Base-by-base conservation (phyloP, 1,139 yeast species). In the Kluyveromyces sp. region DNA sequence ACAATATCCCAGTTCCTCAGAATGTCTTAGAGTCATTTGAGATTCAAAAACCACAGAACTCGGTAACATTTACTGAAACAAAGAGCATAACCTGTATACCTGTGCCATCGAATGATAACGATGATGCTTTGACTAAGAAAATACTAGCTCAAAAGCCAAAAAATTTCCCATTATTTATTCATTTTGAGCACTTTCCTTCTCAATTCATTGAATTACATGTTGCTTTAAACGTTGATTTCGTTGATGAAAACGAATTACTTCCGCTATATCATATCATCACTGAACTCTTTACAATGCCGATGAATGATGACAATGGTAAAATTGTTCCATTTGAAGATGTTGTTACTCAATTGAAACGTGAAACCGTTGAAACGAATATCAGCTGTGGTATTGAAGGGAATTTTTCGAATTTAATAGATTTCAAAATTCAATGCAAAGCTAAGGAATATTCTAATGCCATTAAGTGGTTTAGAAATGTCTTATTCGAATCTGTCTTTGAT, bases 151-250 rank as follows among this genome's bases (percentile, higher is more conserved):
- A 64, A 30, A 56, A 73, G 1, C 81, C 83, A 6, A 53, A 56
- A 0, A 68, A 73, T 35, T 75, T 83, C 53, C 90, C 95, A 5
- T 64, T 89, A 37, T 82, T 79, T 53, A 65, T 89, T 46, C 95
- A 89, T 60, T 76, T 85, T 56, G 97, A 92, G 65, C 78, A 83
- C 52, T 84, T 78, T 61, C 76, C 80, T 47, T 86, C 97, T 1
- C 81, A 85, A 58, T 92, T 92, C 63, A 78, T 87, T 27, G 79
- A 85, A n/a, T 72, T 88, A 26, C 77, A 80, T 50, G 62, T 88
- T 34, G 67, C 84, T 34, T 65, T 86, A 58, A 80, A 94, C 1
- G 77, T 95, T 0, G 70, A 76, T 6, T 71, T 66, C n/a, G 71
- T 89, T 3, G 79, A 81, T 33, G 72, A 75, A 35, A 64, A 69